phyloP scores from a whole-genome alignment of 106 monocot species.

The Agapanthus africanus region DNA sequence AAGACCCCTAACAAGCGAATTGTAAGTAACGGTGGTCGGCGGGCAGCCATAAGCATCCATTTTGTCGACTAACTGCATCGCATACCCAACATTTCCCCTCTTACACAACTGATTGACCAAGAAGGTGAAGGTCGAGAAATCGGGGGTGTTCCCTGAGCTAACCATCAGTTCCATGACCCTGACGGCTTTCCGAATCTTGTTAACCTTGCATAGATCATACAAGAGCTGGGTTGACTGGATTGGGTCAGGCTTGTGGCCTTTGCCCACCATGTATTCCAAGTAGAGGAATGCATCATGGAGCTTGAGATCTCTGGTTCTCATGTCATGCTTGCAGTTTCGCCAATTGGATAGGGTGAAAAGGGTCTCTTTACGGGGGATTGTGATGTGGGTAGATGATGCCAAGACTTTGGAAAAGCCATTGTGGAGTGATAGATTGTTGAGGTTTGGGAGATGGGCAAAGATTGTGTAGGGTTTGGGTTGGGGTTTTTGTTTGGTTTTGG shows the following conservation, averaged over 20 bases:
- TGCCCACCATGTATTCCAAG: conserved; percentile 60
- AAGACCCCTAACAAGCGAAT: conserved; percentile 66
- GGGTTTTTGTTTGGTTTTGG: conserved; percentile 6
- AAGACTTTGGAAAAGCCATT: conserved; percentile 28
- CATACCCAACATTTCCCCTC: conserved; percentile 78
- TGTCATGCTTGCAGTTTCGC: conserved; percentile 42
- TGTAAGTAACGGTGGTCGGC: conserved; percentile 52
- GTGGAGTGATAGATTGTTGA: conserved; percentile 10
- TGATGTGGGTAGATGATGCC: conserved; percentile 23
- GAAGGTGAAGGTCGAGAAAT: conserved; percentile 35
- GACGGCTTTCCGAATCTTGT: conserved; percentile 71
- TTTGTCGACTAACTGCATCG: conserved; percentile 80
- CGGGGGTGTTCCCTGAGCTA: conserved; percentile 28
- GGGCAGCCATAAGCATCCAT: conserved; percentile 61
- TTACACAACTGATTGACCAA: conserved; percentile 74
- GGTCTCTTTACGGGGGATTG: conserved; percentile 17
- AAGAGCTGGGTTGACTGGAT: conserved; percentile 50
- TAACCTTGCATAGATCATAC: conserved; percentile 57
- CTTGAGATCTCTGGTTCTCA: conserved; percentile 37
- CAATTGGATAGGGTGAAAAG: conserved; percentile 47
- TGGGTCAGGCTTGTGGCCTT: conserved; percentile 49
- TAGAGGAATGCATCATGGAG: conserved; percentile 66
- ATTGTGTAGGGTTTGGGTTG: conserved; percentile 9
- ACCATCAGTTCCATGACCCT: conserved; percentile 70
- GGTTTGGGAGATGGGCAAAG: conserved; percentile 22